These are phyloP conservation scores for Vitis hybrid DNA, from an alignment of 177 flowering plant genomes.

Conservation along the genomic window DNA sequence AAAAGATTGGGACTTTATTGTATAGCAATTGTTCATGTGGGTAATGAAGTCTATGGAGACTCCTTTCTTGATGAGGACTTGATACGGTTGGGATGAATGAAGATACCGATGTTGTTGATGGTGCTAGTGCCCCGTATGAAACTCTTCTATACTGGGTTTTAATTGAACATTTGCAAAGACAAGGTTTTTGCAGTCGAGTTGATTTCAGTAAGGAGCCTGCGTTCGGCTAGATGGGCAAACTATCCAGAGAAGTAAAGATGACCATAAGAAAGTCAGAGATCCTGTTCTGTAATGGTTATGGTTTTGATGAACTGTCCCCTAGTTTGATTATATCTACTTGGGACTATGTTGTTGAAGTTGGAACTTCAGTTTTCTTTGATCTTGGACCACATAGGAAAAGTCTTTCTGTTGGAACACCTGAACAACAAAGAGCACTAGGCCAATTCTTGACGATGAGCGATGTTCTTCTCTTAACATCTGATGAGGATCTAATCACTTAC, in stretches of 20 bases:
- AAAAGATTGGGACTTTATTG: constrained; percentile 83
- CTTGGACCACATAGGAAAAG: no score
- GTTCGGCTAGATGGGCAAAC: constrained; percentile 72
- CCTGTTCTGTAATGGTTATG: constrained; percentile 93
- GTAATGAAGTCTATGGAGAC: constrained; percentile 77
- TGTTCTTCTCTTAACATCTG: no score
- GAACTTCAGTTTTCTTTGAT: no score
- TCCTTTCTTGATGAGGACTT: constrained; percentile 82
- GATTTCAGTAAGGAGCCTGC: constrained; percentile 89
- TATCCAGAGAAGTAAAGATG: constrained; percentile 60
- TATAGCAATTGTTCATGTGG: constrained; percentile 81
- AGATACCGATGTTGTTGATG: constrained; percentile 30
- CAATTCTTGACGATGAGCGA: no score
- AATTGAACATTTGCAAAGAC: constrained; percentile 85
- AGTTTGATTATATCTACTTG: constrained; percentile 25
- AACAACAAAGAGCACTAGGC: no score
- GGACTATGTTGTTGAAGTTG: no score
- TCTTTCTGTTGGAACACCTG: no score
- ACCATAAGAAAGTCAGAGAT: constrained; percentile 70
- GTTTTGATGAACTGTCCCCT: constrained; percentile 87
- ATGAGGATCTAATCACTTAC: no score
- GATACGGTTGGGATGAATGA: constrained; percentile 61
- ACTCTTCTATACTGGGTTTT: constrained; percentile 96
- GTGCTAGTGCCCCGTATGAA: constrained; percentile 45
- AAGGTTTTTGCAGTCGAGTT: constrained; percentile 98